phyloP scores from a whole-genome alignment of 176 grass and related monocot genomes.

The Rhipidocladum racemiflorum region DNA sequence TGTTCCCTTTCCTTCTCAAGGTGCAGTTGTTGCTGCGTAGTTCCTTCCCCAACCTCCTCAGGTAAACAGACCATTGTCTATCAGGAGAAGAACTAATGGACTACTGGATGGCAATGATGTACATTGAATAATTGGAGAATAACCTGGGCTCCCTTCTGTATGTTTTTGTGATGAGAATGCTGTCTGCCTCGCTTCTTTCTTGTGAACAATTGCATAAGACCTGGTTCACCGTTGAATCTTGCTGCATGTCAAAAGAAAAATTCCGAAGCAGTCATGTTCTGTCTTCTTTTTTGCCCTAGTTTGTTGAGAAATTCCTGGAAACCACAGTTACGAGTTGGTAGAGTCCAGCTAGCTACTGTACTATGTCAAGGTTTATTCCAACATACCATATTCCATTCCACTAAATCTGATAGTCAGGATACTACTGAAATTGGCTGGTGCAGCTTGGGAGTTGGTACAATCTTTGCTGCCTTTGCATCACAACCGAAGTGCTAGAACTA shows the following conservation, averaged over 20 bases:
- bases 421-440: neutral
- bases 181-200: neutral
- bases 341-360: neutral
- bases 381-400: neutral
- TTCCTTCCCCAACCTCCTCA: neutral
- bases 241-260: neutral
- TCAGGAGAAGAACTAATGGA: neutral
- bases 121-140: conserved; percentile 1
- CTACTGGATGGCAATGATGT: conserved; percentile 15
- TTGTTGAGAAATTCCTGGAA: neutral
- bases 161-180: neutral
- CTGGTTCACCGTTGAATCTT: neutral
- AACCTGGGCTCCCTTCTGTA: neutral
- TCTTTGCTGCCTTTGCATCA: neutral
- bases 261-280: neutral
- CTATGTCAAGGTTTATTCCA: neutral
- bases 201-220: neutral
- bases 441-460: neutral
- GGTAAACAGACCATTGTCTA: neutral
- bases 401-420: neutral
- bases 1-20: neutral
- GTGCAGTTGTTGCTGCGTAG: neutral
- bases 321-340: neutral
- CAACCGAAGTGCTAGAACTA: neutral
- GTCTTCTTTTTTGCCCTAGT: neutral